Evolutionary conservation across 257 asterid genomes (phyloP).

Genomic region (Ehretia macrophylla): DNA sequence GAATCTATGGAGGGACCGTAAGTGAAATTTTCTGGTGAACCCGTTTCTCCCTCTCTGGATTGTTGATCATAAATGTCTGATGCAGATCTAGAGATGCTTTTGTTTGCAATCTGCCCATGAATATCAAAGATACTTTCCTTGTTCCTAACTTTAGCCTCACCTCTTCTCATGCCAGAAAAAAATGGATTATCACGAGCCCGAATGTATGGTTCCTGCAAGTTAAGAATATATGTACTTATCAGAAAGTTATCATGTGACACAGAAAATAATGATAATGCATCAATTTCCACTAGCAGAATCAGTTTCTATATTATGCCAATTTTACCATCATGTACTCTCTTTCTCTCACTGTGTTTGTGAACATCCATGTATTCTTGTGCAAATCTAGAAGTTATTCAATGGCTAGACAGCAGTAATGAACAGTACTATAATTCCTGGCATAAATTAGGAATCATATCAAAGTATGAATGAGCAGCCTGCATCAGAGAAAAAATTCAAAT

Average conservation of each 20-base stretch:
- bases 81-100: constrained; percentile 30
- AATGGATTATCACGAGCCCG: constrained; percentile 66
- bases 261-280: no score
- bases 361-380: no score
- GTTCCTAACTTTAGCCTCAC: constrained; percentile 37
- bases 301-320: not conserved
- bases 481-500: no score
- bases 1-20: constrained; percentile 30
- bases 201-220: constrained; percentile 37
- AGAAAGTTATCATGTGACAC: not conserved
- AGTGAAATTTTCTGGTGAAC: constrained; percentile 25
- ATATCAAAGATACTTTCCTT: constrained; percentile 36
- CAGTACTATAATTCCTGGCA: no score
- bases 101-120: constrained; percentile 28
- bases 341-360: no score
- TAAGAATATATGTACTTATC: not conserved
- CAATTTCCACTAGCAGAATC: not conserved
- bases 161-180: constrained; percentile 70
- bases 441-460: no score
- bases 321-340: no score
- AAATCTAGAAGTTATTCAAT: no score
- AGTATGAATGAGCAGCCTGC: no score
- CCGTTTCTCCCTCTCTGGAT: constrained; percentile 20
- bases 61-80: constrained; percentile 51
- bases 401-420: no score